Evolutionary conservation across 1,139 yeast species (phyloP).

Genomic region (Saccharomyces pastorianus): DNA sequence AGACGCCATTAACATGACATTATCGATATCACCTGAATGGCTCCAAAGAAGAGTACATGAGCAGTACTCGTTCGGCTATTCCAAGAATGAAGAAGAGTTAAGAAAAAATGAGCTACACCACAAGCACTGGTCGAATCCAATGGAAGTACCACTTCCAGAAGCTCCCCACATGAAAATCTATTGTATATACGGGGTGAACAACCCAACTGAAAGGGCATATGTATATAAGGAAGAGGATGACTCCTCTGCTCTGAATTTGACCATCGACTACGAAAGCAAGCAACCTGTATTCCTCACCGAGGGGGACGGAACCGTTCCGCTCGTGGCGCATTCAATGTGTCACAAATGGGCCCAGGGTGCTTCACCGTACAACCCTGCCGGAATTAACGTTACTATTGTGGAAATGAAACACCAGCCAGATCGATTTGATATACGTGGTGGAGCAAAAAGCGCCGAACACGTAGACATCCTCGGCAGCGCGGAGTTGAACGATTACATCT

Average conservation of each 20-base stretch:
- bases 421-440: constrained; percentile 88
- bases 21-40: constrained; percentile 68
- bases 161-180: constrained; percentile 89
- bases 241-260: constrained; percentile 48
- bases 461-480: constrained; percentile 94
- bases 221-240: constrained; percentile 61
- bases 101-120: constrained; percentile 56
- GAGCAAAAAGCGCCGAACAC: constrained; percentile 96
- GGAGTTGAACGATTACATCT: constrained; percentile 75
- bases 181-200: constrained; percentile 92
- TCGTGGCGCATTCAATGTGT: constrained; percentile 69
- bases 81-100: constrained; percentile 53
- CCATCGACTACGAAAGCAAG: constrained; percentile 54
- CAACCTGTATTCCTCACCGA: constrained; percentile 71
- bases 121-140: constrained; percentile 83
- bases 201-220: constrained; percentile 90
- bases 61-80: constrained; percentile 74
- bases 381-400: constrained; percentile 62
- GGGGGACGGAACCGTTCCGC: constrained; percentile 93
- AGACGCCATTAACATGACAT: constrained; percentile 57
- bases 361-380: constrained; percentile 77
- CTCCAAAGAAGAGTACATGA: constrained; percentile 53
- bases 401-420: constrained; percentile 93
- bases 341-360: constrained; percentile 77
- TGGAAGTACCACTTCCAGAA: constrained; percentile 81